Percentiles rank a stretch among this genome's conserved stretches.
These are phyloP conservation scores for Rhypophila decipiens DNA, from an alignment of 495 filamentous ascomycete species.

Conservation along the genomic window DNA sequence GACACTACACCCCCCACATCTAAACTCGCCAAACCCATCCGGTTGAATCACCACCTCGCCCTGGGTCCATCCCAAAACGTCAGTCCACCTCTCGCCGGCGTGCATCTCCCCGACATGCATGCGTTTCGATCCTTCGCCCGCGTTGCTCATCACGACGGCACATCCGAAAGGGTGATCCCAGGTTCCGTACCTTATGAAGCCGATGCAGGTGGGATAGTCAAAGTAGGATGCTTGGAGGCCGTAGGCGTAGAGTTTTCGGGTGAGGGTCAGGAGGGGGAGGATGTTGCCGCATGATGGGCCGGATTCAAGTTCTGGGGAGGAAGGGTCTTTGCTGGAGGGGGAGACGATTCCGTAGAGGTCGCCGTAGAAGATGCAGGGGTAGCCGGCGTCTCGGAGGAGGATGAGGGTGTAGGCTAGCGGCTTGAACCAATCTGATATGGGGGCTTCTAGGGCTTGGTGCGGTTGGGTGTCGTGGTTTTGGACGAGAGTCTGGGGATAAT, in stretches of 20 bases:
- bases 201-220: conserved; percentile 59
- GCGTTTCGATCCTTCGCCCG: conserved; percentile 40
- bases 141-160: conserved; percentile 55
- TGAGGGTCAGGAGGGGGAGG: conserved; percentile 55
- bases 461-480: conserved; percentile 57
- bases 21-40: conserved; percentile 51
- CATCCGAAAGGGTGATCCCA: conserved; percentile 44
- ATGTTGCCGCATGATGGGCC: conserved; percentile 53
- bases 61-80: conserved; percentile 46
- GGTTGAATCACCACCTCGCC: conserved; percentile 45
- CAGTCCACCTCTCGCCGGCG: conserved; percentile 53
- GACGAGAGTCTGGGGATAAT: conserved; percentile 35
- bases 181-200: conserved; percentile 61
- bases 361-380: conserved; percentile 69
- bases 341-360: conserved; percentile 73
- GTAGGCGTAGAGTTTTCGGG: conserved; percentile 63
- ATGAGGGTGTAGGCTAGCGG: conserved; percentile 57
- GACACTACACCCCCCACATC: conserved; percentile 46
- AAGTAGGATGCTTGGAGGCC: conserved; percentile 65
- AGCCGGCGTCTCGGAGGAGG: conserved; percentile 57
- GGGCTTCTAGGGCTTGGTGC: conserved; percentile 51
- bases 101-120: conserved; percentile 58
- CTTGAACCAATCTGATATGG: conserved; percentile 51
- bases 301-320: conserved; percentile 36
- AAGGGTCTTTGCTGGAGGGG: too few species aligned